A percentile compares a stretch with the other conserved stretches of the same genome.
phyloP scores from a whole-genome alignment of 1,284 basidiomycete genomes.

The Ceratobasidium theobromae region DNA sequence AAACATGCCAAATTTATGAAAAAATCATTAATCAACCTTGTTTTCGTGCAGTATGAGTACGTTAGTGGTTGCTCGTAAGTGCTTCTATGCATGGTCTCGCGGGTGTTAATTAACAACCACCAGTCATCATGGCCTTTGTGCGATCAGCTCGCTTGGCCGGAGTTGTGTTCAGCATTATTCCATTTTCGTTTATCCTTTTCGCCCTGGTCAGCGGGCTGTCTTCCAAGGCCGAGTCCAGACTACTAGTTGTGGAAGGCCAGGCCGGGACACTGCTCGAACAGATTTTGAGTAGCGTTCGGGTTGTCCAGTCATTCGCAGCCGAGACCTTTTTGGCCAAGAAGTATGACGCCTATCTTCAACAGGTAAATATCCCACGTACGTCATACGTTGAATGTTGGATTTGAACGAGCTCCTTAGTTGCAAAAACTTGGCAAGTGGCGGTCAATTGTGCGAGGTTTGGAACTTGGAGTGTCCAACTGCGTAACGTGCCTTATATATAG shows the following conservation, averaged over 20 bases:
- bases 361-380: background rate
- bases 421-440: conserved; percentile 40
- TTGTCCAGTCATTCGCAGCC: conserved; percentile 47
- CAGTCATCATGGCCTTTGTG: conserved; percentile 44
- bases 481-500: conserved; percentile 10
- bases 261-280: conserved; percentile 46
- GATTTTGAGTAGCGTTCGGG: conserved; percentile 44
- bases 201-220: conserved; percentile 40
- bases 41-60: conserved; percentile 15
- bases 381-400: background rate
- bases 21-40: background rate
- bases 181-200: conserved; percentile 42
- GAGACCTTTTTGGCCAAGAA: conserved; percentile 40
- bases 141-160: conserved; percentile 44
- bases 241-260: conserved; percentile 43
- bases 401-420: conserved; percentile 39
- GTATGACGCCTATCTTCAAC: conserved; percentile 39
- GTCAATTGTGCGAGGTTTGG: conserved; percentile 37
- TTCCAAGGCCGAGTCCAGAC: conserved; percentile 40
- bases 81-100: background rate
- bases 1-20: background rate
- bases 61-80: conserved; percentile 41
- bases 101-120: background rate
- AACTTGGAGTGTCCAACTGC: conserved; percentile 39
- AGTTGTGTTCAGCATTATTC: conserved; percentile 45